A percentile compares a stretch with the other conserved stretches of the same genome.
phyloP scores from a whole-genome alignment of 768 basidiomycete species.

The Trametes gibbosa region DNA sequence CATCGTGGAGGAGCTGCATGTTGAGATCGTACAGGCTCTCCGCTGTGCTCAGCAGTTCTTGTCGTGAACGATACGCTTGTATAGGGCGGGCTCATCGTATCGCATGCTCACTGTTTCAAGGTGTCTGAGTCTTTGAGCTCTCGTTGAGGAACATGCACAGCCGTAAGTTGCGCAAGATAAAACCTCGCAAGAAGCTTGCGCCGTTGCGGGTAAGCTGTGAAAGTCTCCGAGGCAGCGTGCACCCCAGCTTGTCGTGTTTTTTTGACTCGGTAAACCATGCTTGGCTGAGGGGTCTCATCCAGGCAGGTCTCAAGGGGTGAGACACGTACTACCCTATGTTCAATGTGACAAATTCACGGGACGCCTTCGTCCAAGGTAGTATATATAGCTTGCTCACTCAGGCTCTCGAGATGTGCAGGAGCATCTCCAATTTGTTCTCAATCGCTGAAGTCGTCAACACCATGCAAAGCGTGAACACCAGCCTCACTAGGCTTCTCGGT shows the following conservation, averaged over 20 bases:
- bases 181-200: no score
- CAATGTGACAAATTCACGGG: background rate
- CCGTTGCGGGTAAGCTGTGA: no score
- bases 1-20: slow-evolving; percentile 50
- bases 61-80: background rate
- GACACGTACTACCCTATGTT: background rate
- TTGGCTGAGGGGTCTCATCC: no score
- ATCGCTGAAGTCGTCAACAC: slow-evolving; percentile 23
- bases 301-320: no score
- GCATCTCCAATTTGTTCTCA: background rate
- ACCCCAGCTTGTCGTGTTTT: no score
- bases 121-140: no score
- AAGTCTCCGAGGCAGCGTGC: no score
- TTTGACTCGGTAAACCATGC: no score
- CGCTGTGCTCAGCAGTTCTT: slow-evolving; percentile 6
- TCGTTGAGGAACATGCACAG: no score
- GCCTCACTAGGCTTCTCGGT: slow-evolving; percentile 53
- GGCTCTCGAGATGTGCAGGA: background rate
- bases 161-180: no score
- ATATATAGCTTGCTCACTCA: background rate
- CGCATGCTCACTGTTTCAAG: no score
- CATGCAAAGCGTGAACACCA: slow-evolving; percentile 36
- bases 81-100: no score
- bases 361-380: background rate
- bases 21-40: slow-evolving; percentile 41